Evolutionary conservation across 768 basidiomycete genomes (phyloP), one percentile per base, ranked within the genome.

Genomic region (Gelatoporia subvermispora): DNA sequence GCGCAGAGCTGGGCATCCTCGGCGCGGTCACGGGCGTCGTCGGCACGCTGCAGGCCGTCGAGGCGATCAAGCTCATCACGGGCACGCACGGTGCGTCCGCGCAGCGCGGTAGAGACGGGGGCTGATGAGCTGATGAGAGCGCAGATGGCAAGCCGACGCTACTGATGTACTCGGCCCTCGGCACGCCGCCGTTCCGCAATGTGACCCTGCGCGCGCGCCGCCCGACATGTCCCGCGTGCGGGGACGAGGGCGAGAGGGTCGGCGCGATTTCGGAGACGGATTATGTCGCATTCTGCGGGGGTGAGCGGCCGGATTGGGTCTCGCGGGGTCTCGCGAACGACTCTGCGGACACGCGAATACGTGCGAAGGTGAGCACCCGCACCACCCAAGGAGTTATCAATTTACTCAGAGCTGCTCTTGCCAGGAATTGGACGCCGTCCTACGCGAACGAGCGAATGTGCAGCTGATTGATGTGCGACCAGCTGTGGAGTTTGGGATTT

Each of bases 21-120:
- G 95, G 95, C 5, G 82, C 76, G 0, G 92, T 96, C 1, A 90
- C 91, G 0, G 95, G 95, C 1, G 71, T 91, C 42, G 89, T 97
- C 37, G 94, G 94, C 3, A 86, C 81, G 53, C 66, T 94, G 61
- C 93, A 96, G 72, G 94, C 94, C 4, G 64, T 91, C 28, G 93
- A 96, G 67, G 76, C 90, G 1, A 82, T 95, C 67, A 92, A 89
- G 66, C 74, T 90, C 45, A 71, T 91, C 36, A 72, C 74, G 1
- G 88, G 83, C 3, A 61, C 84, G 28, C 79, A 84, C 57, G 82
- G 87, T 85, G 59, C 38, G 69, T 58, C 24, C 18, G 28, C 18
- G 20, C 42, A 16, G 21, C n/a, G n/a, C 21, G 38, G 13, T 2
- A 34, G 16, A n/a, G 24, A 7, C 18, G 2, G 39, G 28, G 18